A percentile compares a stretch with the other conserved stretches of the same genome.
Conservation (phyloP, 257 asterid genomes). For the Craterostigma plantagineum region DNA sequence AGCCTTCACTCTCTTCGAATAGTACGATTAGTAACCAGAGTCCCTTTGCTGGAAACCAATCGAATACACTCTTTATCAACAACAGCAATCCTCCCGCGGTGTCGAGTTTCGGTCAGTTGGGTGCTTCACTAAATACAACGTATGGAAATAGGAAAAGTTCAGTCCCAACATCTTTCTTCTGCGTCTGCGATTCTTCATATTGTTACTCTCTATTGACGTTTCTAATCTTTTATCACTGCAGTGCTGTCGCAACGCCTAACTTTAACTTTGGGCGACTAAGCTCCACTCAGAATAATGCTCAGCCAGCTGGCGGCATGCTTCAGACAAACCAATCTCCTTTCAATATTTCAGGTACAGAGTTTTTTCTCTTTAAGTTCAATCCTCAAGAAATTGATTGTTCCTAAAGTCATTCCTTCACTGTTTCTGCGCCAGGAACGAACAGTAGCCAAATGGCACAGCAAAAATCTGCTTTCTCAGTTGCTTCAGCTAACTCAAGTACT, state of each 20-base stretch:
- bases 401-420: no score
- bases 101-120: conserved; percentile 58
- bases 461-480: no score
- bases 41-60: conserved; percentile 19
- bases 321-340: conserved; percentile 21
- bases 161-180: background rate
- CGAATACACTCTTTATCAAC: conserved; percentile 16
- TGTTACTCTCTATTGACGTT: conserved; percentile 4
- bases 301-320: conserved; percentile 22
- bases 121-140: conserved; percentile 39
- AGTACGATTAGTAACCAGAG: conserved; percentile 27
- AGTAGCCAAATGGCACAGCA: no score
- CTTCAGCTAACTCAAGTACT: no score
- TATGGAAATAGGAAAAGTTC: conserved; percentile 11
- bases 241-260: conserved; percentile 40
- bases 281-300: conserved; percentile 28
- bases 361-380: no score
- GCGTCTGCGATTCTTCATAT: no score
- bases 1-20: conserved; percentile 26
- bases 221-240: conserved; percentile 15
- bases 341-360: conserved; percentile 25
- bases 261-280: conserved; percentile 47
- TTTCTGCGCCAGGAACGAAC: no score
- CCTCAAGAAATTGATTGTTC: no score
- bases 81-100: conserved; percentile 29